Evolutionary conservation across 2,329 filamentous ascomycete species (phyloP), one percentile per base, ranked within the genome.

Genomic region (Fusarium nelsonii): DNA sequence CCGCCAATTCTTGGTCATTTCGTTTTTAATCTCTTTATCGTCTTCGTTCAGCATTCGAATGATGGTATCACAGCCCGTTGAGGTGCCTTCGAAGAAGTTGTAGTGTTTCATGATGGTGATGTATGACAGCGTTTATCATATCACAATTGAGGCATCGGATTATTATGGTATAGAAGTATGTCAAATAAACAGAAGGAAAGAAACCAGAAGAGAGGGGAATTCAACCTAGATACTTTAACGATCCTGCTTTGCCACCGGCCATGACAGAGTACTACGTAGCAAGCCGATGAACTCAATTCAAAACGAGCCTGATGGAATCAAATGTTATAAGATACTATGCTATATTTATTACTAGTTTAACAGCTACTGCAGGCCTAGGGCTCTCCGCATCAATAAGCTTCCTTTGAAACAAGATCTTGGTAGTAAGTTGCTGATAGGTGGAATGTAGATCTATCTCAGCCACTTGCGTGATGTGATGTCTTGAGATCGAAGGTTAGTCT

Each of bases 1-100:
- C 4, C 59, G 36, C 59, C 59, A 63, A 5, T 60, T 59, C 20
- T 63, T 63, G 1, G 59, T 63, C 59, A 60, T 26, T 36, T 60
- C 56, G 43, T 63, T 55, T 32, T 60, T 40, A 16, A 32, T 28
- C 1, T 33, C 14, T 18, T 60, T 16, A 7, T 63, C 48, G 5
- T 54, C 34, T 33, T 63, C 59, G 15, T 63, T 60, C 4, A 63
- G 34, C 59, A 63, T 63, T n/a, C 23, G 55, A 6, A 40, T 60
- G 6, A 63, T 63, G 5, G 59, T 63, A 37, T 63, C 59, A 12
- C 43, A 37, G 2, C 40, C 40, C 10, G 40, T 60, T 12, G 59
- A 60, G 23, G 15, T 37, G 7, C 46, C 46, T 8, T 41, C 55
- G 4, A 60, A 60, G 26, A 54, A 43, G 14, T 32, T 54, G 30